Evolutionary conservation across 768 basidiomycete species (phyloP), one percentile per base, ranked within the genome.

Genomic region (Roridomyces roridus): DNA sequence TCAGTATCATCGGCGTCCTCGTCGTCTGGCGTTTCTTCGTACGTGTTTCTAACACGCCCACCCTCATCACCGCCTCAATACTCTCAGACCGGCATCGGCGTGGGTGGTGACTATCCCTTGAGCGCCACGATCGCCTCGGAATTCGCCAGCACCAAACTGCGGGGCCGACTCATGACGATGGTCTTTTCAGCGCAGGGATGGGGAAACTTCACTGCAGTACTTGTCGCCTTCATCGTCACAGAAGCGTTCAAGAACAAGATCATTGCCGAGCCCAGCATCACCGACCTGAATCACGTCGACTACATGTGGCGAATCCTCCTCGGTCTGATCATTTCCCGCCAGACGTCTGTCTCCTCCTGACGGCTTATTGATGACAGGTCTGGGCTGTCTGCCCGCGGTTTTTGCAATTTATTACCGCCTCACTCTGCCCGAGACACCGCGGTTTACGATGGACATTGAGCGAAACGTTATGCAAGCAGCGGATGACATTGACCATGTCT

Each of bases 371-470:
- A n/a, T n/a, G n/a, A n/a, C n/a, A n/a, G n/a, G 94, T 66, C 78
- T 95, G 34, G 94, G 94, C 41, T 90, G 88, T 52, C 77, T 96
- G 46, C 94, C 94, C 29, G 94, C 85, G 51, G 80, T 79, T 37
- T 68, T 94, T 53, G 93, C 92, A 18, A 85, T 95, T 46, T 95
- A 94, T 78, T 95, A 92, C 88, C 91, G 94, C 69, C 82, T 95
- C 29, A 94, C 93, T 23, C 94, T 96, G 66, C 92, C 94, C 4
- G 93, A 95, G 71, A 95, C 93, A 0, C 94, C 94, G 24, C 91
- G 94, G 62, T 84, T 82, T 72, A 96, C 94, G 56, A 94, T 95
- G 89, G 94, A 96, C 77, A 84, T 96, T 57, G 92, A 94, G 72
- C 81, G 89, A 46, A 94, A 95, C 70, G 76, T 96, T 40, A 77